Evolutionary conservation across 345 rosid species (phyloP).

Genomic region (Barbarea vulgaris): DNA sequence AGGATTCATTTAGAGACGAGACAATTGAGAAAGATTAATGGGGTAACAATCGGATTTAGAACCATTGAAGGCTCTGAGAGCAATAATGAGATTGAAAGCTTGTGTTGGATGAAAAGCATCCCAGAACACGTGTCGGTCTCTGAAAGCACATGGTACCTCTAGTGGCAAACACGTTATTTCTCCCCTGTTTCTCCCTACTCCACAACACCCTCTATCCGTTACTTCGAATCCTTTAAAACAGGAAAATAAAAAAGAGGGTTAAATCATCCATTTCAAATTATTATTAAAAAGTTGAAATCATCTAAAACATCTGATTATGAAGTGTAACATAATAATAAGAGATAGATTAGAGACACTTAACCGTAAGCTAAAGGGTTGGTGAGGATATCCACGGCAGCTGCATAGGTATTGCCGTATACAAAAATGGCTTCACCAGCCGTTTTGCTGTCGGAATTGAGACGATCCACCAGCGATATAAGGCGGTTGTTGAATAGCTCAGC

Average conservation of each 20-base stretch:
- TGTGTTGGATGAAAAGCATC: constrained; percentile 72
- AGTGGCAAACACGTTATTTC: constrained; percentile 69
- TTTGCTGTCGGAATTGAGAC: constrained; percentile 42
- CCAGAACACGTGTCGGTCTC: constrained; percentile 66
- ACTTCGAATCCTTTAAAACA: constrained; percentile 53
- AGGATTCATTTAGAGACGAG: constrained; percentile 35
- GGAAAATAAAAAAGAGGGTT: neutral
- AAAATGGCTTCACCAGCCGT: constrained; percentile 40
- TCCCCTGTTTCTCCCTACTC: constrained; percentile 64
- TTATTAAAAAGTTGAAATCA: neutral
- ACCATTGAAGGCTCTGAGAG: constrained; percentile 52
- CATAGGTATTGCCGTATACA: constrained; percentile 58
- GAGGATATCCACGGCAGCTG: constrained; percentile 47
- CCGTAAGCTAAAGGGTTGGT: constrained; percentile 41
- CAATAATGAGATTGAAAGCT: constrained; percentile 61
- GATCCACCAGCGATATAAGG: constrained; percentile 52
- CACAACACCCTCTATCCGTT: constrained; percentile 66
- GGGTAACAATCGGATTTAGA: constrained; percentile 60
- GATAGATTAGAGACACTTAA: neutral
- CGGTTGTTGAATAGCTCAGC: constrained; percentile 50
- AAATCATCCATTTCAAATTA: neutral
- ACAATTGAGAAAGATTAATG: constrained; percentile 55
- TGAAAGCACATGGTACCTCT: constrained; percentile 53
- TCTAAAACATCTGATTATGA: neutral
- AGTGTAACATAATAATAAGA: neutral